These are phyloP conservation scores for Leptographium procerum DNA, from an alignment of 2,329 filamentous ascomycete species.

Conservation along the genomic window DNA sequence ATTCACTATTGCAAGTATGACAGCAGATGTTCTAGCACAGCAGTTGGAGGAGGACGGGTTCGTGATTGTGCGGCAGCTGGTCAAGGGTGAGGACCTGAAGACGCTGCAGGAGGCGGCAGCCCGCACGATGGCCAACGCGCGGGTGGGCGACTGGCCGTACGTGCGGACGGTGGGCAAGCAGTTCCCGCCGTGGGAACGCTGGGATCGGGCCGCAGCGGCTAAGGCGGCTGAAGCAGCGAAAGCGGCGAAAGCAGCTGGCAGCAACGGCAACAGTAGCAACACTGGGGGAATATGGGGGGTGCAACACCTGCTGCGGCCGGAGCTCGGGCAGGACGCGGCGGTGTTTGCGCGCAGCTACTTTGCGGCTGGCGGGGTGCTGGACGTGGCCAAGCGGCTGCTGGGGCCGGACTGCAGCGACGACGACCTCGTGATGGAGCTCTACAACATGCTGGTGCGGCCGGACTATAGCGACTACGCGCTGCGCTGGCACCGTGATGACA, in stretches of 20 bases:
- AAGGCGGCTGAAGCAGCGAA: constrained; percentile 18
- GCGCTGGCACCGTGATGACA: constrained; percentile 79
- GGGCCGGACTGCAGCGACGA: constrained; percentile 37
- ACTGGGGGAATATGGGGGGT: constrained; percentile 66
- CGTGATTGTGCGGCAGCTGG: constrained; percentile 56
- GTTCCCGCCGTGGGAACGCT: constrained; percentile 68
- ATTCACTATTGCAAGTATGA: neutral
- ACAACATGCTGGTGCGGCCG: constrained; percentile 73
- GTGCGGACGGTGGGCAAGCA: constrained; percentile 80
- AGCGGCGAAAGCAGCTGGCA: constrained; percentile 21
- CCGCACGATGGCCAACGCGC: constrained; percentile 47
- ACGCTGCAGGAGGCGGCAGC: constrained; percentile 49
- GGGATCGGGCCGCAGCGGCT: constrained; percentile 34
- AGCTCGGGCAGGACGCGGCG: constrained; percentile 43
- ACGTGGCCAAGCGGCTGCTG: constrained; percentile 54
- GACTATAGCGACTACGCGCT: constrained; percentile 55
- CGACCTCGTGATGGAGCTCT: constrained; percentile 72
- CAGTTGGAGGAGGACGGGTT: constrained; percentile 62
- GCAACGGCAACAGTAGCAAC: neutral
- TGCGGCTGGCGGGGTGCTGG: constrained; percentile 46
- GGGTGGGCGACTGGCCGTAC: constrained; percentile 65
- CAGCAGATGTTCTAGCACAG: constrained; percentile 25
- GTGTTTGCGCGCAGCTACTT: constrained; percentile 65
- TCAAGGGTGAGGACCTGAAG: constrained; percentile 41
- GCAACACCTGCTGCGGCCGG: constrained; percentile 71